Base-by-base conservation (phyloP, 2,329 filamentous ascomycete genomes). In the Penicillium concentricum region DNA sequence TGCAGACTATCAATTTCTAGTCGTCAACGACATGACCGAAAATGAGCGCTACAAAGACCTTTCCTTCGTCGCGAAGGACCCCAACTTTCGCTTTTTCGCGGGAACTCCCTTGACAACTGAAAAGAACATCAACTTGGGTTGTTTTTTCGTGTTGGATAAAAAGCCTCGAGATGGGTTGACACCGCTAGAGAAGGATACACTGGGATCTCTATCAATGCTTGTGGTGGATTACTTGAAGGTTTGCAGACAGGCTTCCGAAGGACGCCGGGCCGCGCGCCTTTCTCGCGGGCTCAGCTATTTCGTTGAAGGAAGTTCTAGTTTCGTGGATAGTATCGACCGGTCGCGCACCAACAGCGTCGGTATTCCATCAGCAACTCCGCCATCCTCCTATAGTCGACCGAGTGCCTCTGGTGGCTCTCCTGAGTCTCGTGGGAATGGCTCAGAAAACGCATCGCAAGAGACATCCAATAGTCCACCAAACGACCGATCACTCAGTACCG, bases 81-180 rank as follows among this genome's bases (percentile, higher is more conserved):
- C 74, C 0, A 59, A 70, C 32, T 70, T 77, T 30, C 72, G 73
- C 44, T 85, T 85, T 64, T 84, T 84, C 57, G 82, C 82, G 6
- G 82, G 82, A 18, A 85, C 87, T 0, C 86, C 86, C 0, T 82
- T 89, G 52, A 79, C 81, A 26, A 85, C 83, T 3, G 79, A 79
- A 0, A 81, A 79, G 35, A 79, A 82, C 28, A 80, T 82, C 62
- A 79, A 80, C 45, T 84, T 89, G 54, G 87, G 87, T 10, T 80
- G 79, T 12, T 84, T 86, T 57, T 81, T 82, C 51, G 79, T 88
- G 2, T 73, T 86, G 3, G 85, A 88, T 61, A 79, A 82, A 42
- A 76, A 77, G n/a, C 79, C 82, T 0, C 80, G 83, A 6, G 54
- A 67, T 41, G 81, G 80, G 0, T 65, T 88, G 18, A 67, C 63